phyloP scores from a whole-genome alignment of 2,329 filamentous ascomycete species.

The Chrysoporthe deuterocubensis region DNA sequence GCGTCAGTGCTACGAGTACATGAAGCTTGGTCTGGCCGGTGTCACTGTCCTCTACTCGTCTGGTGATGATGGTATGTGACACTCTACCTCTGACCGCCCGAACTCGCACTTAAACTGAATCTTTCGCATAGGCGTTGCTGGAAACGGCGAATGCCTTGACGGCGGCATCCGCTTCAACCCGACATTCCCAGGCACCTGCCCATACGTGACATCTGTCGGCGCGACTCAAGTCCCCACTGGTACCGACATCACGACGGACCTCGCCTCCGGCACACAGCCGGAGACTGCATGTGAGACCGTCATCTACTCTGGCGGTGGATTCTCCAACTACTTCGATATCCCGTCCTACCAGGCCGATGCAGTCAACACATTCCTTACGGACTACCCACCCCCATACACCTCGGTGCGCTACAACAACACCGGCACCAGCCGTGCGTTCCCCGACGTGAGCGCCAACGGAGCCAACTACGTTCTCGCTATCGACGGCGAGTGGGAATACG shows the following conservation, averaged over 20 bases:
- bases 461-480: slow-evolving; percentile 27
- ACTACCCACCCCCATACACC: slow-evolving; percentile 25
- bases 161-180: slow-evolving; percentile 46
- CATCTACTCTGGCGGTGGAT: slow-evolving; percentile 28
- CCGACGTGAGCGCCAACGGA: slow-evolving; percentile 27
- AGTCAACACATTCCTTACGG: slow-evolving; percentile 21
- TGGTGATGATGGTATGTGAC: slow-evolving; percentile 36
- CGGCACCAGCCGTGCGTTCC: slow-evolving; percentile 23
- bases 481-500: slow-evolving; percentile 22
- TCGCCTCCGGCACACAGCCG: slow-evolving; percentile 26
- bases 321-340: slow-evolving; percentile 26
- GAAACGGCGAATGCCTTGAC: slow-evolving; percentile 38
- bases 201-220: slow-evolving; percentile 52
- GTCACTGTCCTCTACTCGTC: slow-evolving; percentile 43
- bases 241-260: slow-evolving; percentile 20
- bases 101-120: not conserved
- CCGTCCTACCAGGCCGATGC: slow-evolving; percentile 27
- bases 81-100: not conserved
- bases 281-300: slow-evolving; percentile 26
- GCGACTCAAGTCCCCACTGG: slow-evolving; percentile 26
- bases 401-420: slow-evolving; percentile 25
- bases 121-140: slow-evolving; percentile 37
- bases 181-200: slow-evolving; percentile 47
- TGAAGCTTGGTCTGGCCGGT: slow-evolving; percentile 46
- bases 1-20: slow-evolving; percentile 42